Evolutionary conservation across 2,329 filamentous ascomycete species (phyloP).

Genomic region (Fusarium sp.): DNA sequence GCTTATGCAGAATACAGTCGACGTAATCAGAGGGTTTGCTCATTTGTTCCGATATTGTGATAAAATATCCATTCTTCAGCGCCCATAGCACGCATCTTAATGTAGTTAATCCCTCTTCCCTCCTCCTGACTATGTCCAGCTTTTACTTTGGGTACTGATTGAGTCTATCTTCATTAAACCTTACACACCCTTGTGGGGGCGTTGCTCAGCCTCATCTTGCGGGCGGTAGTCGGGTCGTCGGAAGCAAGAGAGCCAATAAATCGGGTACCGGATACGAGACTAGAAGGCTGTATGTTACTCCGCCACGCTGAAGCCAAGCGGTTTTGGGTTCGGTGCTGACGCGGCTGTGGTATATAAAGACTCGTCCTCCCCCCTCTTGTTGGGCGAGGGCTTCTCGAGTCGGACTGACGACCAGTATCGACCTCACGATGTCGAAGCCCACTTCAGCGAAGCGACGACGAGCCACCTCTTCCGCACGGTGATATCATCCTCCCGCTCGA

Average conservation of each 20-base stretch:
- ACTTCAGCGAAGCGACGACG: conserved; percentile 68
- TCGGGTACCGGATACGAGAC: neutral
- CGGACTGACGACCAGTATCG: neutral
- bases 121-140: neutral
- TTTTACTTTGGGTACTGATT: neutral
- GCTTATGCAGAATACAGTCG: conserved; percentile 10
- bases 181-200: conserved; percentile 16
- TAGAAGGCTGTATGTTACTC: conserved; percentile 16
- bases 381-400: neutral
- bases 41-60: conserved; percentile 3
- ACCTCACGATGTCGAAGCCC: conserved; percentile 45
- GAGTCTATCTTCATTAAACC: conserved; percentile 2
- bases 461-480: conserved; percentile 77
- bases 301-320: conserved; percentile 23
- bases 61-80: neutral
- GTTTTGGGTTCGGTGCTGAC: neutral
- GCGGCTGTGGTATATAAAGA: conserved; percentile 27
- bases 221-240: conserved; percentile 15
- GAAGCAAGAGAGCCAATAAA: conserved; percentile 28
- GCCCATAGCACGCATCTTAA: neutral
- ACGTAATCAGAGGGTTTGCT: conserved; percentile 24
- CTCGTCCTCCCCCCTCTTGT: neutral
- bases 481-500: conserved; percentile 73
- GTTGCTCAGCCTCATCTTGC: conserved; percentile 33
- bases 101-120: neutral